Evolutionary conservation across 805 yeast genomes (phyloP).

Genomic region (Yarrowia bubula): DNA sequence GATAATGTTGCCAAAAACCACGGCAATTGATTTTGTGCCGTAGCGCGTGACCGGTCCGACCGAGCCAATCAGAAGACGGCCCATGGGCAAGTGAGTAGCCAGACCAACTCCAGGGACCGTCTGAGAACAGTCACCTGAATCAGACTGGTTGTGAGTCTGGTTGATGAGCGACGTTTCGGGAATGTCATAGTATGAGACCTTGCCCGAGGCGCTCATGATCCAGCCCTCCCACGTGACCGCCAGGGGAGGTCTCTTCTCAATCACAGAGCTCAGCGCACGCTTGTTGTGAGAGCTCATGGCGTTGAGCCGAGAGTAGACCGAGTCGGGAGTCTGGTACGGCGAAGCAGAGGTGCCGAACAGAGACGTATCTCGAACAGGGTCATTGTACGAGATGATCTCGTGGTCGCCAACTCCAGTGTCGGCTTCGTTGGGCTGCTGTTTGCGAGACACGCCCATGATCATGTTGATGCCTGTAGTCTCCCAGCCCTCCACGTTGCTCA

Average conservation of each 20-base stretch:
- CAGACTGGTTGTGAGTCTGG: background rate
- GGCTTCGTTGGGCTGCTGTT: constrained; percentile 35
- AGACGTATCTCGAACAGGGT: constrained; percentile 8
- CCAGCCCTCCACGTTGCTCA: constrained; percentile 71
- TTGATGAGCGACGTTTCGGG: constrained; percentile 39
- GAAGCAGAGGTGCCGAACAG: constrained; percentile 14
- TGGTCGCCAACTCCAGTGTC: constrained; percentile 9
- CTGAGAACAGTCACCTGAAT: constrained; percentile 35
- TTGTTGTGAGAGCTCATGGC: constrained; percentile 22
- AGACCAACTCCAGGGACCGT: constrained; percentile 38
- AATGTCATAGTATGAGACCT: constrained; percentile 57
- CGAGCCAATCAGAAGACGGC: constrained; percentile 48
- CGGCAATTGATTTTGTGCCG: constrained; percentile 75
- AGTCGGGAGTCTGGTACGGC: constrained; percentile 16
- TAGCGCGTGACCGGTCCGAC: constrained; percentile 64
- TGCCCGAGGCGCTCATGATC: constrained; percentile 69
- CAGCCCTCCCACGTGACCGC: constrained; percentile 75
- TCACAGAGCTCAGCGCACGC: background rate
- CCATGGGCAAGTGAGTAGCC: constrained; percentile 18
- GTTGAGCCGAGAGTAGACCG: constrained; percentile 18
- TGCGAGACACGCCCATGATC: constrained; percentile 63
- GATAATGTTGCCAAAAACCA: constrained; percentile 70
- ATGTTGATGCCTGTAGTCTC: constrained; percentile 72
- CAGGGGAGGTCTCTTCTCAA: constrained; percentile 36
- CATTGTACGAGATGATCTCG: constrained; percentile 15